Conservation (phyloP, 2,329 filamentous ascomycete genomes). For the Ampelomyces quisqualis region DNA sequence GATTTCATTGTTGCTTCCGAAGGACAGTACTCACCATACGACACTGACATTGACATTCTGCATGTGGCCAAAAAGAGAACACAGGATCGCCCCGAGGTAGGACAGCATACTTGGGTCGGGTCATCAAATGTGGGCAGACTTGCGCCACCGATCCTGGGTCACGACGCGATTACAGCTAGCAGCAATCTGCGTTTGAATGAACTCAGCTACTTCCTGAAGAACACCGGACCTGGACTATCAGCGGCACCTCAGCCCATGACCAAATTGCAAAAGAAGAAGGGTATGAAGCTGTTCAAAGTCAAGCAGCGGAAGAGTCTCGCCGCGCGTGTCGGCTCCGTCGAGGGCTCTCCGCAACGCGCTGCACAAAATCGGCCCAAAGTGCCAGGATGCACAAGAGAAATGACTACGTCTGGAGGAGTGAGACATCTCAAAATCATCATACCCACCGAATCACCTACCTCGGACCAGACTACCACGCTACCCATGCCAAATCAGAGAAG, state of each 20-base stretch:
- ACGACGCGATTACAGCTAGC: conserved; percentile 32
- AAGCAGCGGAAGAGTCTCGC: conserved; percentile 26
- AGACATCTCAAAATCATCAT: conserved; percentile 36
- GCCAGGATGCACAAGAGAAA: conserved; percentile 31
- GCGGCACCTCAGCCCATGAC: conserved; percentile 9
- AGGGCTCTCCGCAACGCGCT: conserved; percentile 22
- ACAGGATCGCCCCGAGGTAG: conserved; percentile 5
- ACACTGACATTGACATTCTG: conserved; percentile 16
- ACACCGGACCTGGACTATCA: conserved; percentile 36
- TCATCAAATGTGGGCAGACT: conserved; percentile 26
- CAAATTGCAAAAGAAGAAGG: conserved; percentile 18
- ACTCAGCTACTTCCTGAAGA: conserved; percentile 32
- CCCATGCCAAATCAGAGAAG: conserved; percentile 6
- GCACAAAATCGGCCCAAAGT: conserved; percentile 14
- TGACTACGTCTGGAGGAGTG: conserved; percentile 31
- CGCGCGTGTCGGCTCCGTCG: conserved; percentile 23
- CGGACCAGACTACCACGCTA: conserved; percentile 8
- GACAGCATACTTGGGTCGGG: conserved; percentile 19
- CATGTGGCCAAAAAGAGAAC: conserved; percentile 13
- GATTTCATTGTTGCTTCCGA: conserved; percentile 27
- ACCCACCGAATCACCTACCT: conserved; percentile 14
- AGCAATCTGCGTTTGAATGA: conserved; percentile 32
- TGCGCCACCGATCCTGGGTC: conserved; percentile 38
- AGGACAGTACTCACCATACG: conserved; percentile 27
- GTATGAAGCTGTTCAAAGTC: conserved; percentile 28